Base-by-base conservation (phyloP, 768 basidiomycete genomes). In the Boletus coccyginus region DNA sequence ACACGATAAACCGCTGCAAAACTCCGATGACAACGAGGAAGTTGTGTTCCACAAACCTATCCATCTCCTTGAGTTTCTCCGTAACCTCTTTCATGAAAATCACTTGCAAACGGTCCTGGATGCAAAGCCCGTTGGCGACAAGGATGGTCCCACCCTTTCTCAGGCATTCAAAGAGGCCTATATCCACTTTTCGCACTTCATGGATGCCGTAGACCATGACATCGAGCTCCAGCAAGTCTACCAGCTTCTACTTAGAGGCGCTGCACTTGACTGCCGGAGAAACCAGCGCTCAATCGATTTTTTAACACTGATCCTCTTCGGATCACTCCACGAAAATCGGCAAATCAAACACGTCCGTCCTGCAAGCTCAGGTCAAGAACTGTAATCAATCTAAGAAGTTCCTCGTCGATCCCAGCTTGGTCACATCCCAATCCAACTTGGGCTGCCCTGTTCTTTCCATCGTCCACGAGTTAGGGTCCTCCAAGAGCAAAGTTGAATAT, bases 21-120 rank as follows among this genome's bases (percentile, higher is more conserved):
- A 39, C 6, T n/a, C n/a, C n/a, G 2, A n/a, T 3, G 6, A 8
- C 1, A 7, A n/a, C 9, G 17, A 1, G 8, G 17, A 7, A 9
- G 39, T 17, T 2, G 2, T 9, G 5, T 40, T 40, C n/a, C 39
- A 40, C 14, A 6, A 40, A n/a, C 39, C 39, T 9, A 40, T 40
- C 10, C 39, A 9, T n/a, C 8, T 40, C 39, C 17, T 40, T 9
- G n/a, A 40, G 7, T 40, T 40, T 8, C n/a, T 40, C 9, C 17
- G 5, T 4, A n/a, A 17, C n/a, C 47, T 38, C 33, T 48, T 48
- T 10, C 21, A 35, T 21, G 5, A 24, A 5, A 13, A 48, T 5
- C 21, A 36, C 21, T 48, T 12, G 47, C 5, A 27, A 0, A 8
- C 4, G 5, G 38, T 48, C 24, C 6, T 6, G 9, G 17, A 17